Evolutionary conservation across 225 moss, liverwort and hornwort genomes (phyloP), one percentile per base, ranked within the genome.

Genomic region (Bryoerythrophyllum caledonicum): DNA sequence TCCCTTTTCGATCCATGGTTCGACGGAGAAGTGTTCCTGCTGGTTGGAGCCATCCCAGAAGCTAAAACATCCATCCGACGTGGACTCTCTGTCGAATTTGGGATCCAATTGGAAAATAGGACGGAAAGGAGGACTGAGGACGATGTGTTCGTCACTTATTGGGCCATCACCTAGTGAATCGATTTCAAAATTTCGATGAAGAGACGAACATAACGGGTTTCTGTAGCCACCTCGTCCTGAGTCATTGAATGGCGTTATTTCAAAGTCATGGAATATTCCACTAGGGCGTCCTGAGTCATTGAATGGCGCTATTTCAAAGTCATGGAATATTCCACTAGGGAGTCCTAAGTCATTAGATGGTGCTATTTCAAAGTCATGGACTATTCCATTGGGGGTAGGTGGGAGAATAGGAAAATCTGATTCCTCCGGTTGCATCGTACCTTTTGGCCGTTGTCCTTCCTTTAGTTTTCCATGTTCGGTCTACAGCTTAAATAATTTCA

Each of bases 401-500:
- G 49, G 34, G 21, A 62, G 48, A 32, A 25, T 27, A 72, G 44
- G 13, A 4, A 60, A 60, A 30, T 38, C 21, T 28, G 20, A 44
- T 46, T 72, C 72, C 27, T 60, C 12, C 13, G n/a, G 19, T 14
- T 2, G 46, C n/a, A 26, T 70, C 9, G 8, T 60, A 72, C 20
- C 41, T 66, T 43, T 43, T 67, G 41, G 57, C 46, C 35, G 28
- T 51, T 35, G 46, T 44, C 52, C 56, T 67, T 25, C 54, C 54
- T 28, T 67, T 41, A 75, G 21, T 24, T 85, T 79, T 64, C 80
- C 70, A 41, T 76, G 60, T 14, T 68, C 71, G 67, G 84, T 84
- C 26, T 88, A 84, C 32, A 72, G 67, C 26, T 76, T 88, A 60
- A 88, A 87, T 40, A 92, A 82, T 74, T 78, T 82, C 63, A 89